A percentile compares a stretch with the other conserved stretches of the same genome.
Evolutionary conservation across 2,329 filamentous ascomycete species (phyloP).

Genomic region (Herpotrichia juniperi): DNA sequence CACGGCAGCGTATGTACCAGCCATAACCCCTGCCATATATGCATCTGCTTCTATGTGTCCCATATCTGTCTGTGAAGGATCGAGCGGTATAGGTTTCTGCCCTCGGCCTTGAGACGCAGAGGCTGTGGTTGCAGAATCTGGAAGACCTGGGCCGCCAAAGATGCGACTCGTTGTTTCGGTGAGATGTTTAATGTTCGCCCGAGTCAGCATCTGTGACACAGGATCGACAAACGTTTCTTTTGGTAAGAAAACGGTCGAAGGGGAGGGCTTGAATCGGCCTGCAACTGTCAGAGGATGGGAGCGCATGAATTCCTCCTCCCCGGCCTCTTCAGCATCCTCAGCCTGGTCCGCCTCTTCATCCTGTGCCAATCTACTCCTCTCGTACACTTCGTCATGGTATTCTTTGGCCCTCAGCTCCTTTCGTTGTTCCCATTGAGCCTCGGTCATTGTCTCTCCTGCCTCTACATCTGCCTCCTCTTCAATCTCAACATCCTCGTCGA

Average conservation of each 20-base stretch:
- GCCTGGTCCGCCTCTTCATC: slow-evolving; percentile 48
- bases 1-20: slow-evolving; percentile 71
- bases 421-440: slow-evolving; percentile 41
- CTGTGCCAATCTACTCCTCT: slow-evolving; percentile 50
- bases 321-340: slow-evolving; percentile 34
- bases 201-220: slow-evolving; percentile 70
- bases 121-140: slow-evolving; percentile 75
- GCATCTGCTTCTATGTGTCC: slow-evolving; percentile 76
- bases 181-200: slow-evolving; percentile 73
- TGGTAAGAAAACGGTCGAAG: slow-evolving; percentile 78
- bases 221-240: slow-evolving; percentile 71
- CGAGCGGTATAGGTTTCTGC: slow-evolving; percentile 69
- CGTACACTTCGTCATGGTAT: slow-evolving; percentile 44
- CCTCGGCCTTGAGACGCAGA: slow-evolving; percentile 58
- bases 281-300: slow-evolving; percentile 76
- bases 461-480: slow-evolving; percentile 38
- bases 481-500: slow-evolving; percentile 28
- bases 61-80: slow-evolving; percentile 70
- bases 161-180: slow-evolving; percentile 71
- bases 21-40: slow-evolving; percentile 72
- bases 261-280: slow-evolving; percentile 76
- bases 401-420: slow-evolving; percentile 36
- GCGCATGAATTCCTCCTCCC: slow-evolving; percentile 56
- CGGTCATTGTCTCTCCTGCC: slow-evolving; percentile 29
- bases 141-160: slow-evolving; percentile 79